Evolutionary conservation across 176 grass and related monocot species (phyloP).

Genomic region (Tillandsia leiboldiana): DNA sequence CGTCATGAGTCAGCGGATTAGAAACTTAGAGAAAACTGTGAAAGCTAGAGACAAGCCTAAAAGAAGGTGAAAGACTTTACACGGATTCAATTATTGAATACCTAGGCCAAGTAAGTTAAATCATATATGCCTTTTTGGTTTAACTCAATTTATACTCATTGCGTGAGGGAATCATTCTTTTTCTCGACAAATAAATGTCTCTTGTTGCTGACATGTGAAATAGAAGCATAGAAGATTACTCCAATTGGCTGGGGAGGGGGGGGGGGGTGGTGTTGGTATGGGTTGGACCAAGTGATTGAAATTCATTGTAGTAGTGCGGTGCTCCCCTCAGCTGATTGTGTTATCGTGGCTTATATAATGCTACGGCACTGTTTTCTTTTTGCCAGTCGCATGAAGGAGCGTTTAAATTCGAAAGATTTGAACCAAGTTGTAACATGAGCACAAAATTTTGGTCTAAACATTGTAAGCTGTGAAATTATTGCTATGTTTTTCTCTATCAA

Average conservation of each 20-base stretch:
- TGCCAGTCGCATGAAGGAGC: too few relatives aligned
- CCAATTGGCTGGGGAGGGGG: background rate
- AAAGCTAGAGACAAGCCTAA: slow-evolving; percentile 64
- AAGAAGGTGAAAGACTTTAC: slow-evolving; percentile 33
- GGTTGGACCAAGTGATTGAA: background rate
- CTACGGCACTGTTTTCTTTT: too few relatives aligned
- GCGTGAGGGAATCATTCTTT: background rate
- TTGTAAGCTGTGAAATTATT: too few relatives aligned
- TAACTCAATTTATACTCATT: too few relatives aligned
- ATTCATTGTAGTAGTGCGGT: too few relatives aligned
- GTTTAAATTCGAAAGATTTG: too few relatives aligned
- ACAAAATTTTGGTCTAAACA: too few relatives aligned
- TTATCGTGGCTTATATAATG: too few relatives aligned
- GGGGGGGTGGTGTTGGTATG: background rate
- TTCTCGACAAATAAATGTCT: background rate
- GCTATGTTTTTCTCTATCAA: too few relatives aligned
- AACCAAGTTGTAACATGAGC: too few relatives aligned
- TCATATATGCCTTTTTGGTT: background rate
- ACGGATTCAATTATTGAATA: background rate
- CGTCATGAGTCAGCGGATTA: slow-evolving; percentile 62
- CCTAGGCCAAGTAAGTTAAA: background rate
- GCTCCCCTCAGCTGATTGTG: too few relatives aligned
- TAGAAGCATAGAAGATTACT: background rate
- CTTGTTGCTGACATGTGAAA: background rate
- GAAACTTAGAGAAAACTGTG: slow-evolving; percentile 66